Evolutionary conservation across 1,139 yeast genomes (phyloP), one percentile per base, ranked within the genome.

Genomic region (Pichia sp.): DNA sequence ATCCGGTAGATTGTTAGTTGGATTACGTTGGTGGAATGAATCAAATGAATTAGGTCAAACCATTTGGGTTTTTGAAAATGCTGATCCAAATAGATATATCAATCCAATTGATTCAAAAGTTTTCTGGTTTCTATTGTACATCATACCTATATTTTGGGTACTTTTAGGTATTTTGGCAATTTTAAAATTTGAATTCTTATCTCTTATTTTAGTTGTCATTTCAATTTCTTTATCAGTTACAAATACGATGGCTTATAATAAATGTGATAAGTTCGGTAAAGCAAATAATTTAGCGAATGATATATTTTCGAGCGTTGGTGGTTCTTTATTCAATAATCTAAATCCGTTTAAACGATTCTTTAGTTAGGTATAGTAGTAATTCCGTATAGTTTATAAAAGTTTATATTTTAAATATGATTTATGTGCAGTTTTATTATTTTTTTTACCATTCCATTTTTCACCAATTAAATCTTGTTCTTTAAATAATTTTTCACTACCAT

Each of bases 21-120:
- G 97, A 0, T 75, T 93, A 57, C 77, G 99, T 60, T 91, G 97
- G 96, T 90, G 96, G 96, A 89, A 88, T 66, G 91, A 86, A 64
- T 75, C 76, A 42, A 78, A 73, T 44, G 72, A 82, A 60, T 63
- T 73, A 14, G 91, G 93, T 41, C 85, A 84, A 58, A 84, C 87
- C 56, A 80, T 85, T 22, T 88, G 96, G 96, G 95, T 88, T 22
- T 88, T 88, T 67, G 96, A 88, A 67, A 82, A 89, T 2, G 93
- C 95, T 2, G 88, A 87, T 63, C 95, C 95, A 1, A 77, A 78
- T 54, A 75, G 95, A 50, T 81, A 84, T 59, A 87, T 91, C 61
- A 93, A 91, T 63, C 96, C 96, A 33, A 87, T 93, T 48, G 99
- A 93, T 66, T 84, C 95, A 9, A 85, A 83, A 61, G 78, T 88